Evolutionary conservation across 306 rosid genomes (phyloP).

Genomic region (Hippophae tibetana): DNA sequence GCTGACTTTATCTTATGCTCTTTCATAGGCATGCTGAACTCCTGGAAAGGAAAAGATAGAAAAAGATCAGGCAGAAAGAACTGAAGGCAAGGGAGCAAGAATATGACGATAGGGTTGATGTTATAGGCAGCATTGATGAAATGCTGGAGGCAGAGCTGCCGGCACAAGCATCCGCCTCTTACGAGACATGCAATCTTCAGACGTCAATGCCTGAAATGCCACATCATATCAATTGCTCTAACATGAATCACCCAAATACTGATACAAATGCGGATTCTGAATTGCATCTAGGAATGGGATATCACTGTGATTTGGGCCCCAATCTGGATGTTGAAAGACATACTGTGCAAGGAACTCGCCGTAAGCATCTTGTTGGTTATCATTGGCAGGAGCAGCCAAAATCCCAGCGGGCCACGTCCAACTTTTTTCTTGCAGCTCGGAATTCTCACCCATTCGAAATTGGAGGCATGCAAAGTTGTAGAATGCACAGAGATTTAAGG

Average conservation of each 20-base stretch:
- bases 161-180: constrained; percentile 34
- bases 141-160: constrained; percentile 21
- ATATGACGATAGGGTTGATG: constrained; percentile 32
- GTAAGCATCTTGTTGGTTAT: constrained; percentile 17
- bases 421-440: constrained; percentile 29
- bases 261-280: constrained; percentile 29
- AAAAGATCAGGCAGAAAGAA: constrained; percentile 72
- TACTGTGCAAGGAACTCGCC: constrained; percentile 26
- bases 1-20: constrained; percentile 11
- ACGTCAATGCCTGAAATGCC: constrained; percentile 20
- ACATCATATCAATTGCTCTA: constrained; percentile 26
- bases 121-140: constrained; percentile 24
- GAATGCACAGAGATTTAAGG: constrained; percentile 32
- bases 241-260: constrained; percentile 26
- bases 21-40: constrained; percentile 56
- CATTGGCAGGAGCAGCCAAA: constrained; percentile 37
- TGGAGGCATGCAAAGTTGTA: constrained; percentile 36
- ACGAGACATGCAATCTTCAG: constrained; percentile 27
- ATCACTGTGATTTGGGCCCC: constrained; percentile 10
- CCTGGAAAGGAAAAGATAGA: constrained; percentile 65
- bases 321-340: constrained; percentile 39
- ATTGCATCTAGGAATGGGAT: constrained; percentile 20
- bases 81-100: constrained; percentile 51
- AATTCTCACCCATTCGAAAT: constrained; percentile 36
- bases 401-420: constrained; percentile 29